Percentiles rank a stretch among this genome's conserved stretches.
Evolutionary conservation across 2,329 filamentous ascomycete species (phyloP).

Genomic region (Calonectria crousiana): DNA sequence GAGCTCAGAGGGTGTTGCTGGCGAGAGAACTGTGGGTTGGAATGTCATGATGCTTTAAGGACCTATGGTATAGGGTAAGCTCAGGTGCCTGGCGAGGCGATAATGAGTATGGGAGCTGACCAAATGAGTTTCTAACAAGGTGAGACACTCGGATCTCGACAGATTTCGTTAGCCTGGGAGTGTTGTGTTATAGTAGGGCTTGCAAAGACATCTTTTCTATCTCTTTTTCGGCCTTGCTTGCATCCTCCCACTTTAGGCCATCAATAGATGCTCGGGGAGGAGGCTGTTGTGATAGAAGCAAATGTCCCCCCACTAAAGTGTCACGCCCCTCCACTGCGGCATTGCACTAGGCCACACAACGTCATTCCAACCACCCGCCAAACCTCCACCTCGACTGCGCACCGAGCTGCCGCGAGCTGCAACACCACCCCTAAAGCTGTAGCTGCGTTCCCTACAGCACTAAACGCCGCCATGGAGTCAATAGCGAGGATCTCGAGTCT

Average conservation of each 20-base stretch:
- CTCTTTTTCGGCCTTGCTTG: neutral
- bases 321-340: slow-evolving; percentile 37
- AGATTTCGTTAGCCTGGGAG: too few relatives aligned
- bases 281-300: neutral
- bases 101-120: neutral
- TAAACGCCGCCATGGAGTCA: slow-evolving; percentile 81
- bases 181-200: neutral
- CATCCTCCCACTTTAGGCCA: neutral
- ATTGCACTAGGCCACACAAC: slow-evolving; percentile 33
- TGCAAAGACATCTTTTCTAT: neutral
- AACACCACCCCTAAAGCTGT: slow-evolving; percentile 24
- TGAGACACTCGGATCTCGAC: neutral
- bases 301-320: slow-evolving; percentile 30
- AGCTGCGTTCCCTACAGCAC: slow-evolving; percentile 18
- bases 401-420: slow-evolving; percentile 24
- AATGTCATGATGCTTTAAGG: slow-evolving; percentile 29
- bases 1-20: slow-evolving; percentile 70
- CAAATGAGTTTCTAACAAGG: neutral
- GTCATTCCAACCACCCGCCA: slow-evolving; percentile 41
- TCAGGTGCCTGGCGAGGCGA: neutral
- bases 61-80: slow-evolving; percentile 32
- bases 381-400: slow-evolving; percentile 26
- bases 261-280: too few relatives aligned
- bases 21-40: slow-evolving; percentile 61
- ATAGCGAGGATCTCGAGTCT: slow-evolving; percentile 93